Evolutionary conservation across 140 eudicot genomes (phyloP).

Genomic region (Cichorium intybus): DNA sequence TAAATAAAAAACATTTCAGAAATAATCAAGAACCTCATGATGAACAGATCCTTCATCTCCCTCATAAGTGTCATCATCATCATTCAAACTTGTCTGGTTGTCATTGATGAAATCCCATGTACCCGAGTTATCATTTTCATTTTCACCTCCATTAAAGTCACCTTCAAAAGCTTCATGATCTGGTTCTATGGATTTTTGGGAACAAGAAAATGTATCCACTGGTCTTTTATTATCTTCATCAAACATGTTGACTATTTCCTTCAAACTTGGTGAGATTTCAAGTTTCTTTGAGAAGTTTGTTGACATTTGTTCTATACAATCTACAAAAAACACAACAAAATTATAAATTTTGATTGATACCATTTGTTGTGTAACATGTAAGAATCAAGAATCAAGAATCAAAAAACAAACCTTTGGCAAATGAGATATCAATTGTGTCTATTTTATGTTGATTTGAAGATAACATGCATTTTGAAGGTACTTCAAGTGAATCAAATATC

Average conservation of each 20-base stretch:
- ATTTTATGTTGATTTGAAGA: constrained; percentile 28
- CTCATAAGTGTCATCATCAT: constrained; percentile 48
- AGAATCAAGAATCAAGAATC: background rate
- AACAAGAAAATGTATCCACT: constrained; percentile 46
- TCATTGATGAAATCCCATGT: constrained; percentile 53
- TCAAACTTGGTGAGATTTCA: constrained; percentile 79
- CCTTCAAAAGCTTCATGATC: constrained; percentile 33
- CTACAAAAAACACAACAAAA: constrained; percentile 31
- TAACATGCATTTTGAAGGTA: constrained; percentile 71
- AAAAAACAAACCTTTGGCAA: constrained; percentile 61
- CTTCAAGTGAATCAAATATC: constrained; percentile 91
- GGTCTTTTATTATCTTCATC: constrained; percentile 61
- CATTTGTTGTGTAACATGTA: background rate
- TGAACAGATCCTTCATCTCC: constrained; percentile 53
- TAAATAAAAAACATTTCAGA: background rate
- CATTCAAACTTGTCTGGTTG: constrained; percentile 47
- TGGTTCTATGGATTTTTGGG: constrained; percentile 45
- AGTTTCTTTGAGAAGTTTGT: constrained; percentile 39
- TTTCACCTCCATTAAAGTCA: constrained; percentile 35
- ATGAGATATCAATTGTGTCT: constrained; percentile 61
- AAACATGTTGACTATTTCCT: constrained; percentile 61
- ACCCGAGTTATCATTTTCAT: constrained; percentile 52
- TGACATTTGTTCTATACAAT: constrained; percentile 73
- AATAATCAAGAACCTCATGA: constrained; percentile 43
- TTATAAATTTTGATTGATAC: background rate